These are phyloP conservation scores for Nicotiana tabacum DNA, from an alignment of 257 asterid species.

Conservation along the genomic window DNA sequence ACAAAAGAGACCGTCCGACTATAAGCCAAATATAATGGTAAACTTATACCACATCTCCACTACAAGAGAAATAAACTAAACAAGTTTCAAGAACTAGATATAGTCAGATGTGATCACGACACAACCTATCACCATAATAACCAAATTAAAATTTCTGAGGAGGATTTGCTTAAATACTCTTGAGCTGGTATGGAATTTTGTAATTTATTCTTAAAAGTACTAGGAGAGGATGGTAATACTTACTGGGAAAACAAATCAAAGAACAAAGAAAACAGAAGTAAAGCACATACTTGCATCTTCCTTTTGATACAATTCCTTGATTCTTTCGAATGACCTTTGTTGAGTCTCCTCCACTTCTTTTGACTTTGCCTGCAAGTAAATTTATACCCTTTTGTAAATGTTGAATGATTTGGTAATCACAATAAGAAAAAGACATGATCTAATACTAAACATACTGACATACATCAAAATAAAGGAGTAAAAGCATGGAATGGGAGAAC, in stretches of 20 bases:
- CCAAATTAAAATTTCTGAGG: not conserved
- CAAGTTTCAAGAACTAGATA: not conserved
- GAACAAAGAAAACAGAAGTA: constrained; percentile 8
- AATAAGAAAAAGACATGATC: constrained; percentile 3
- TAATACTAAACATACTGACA: not conserved
- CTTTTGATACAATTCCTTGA: constrained; percentile 51
- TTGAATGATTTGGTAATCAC: constrained; percentile 1
- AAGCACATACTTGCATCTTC: constrained; percentile 60
- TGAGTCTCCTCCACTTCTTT: constrained; percentile 55
- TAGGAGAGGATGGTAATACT: not conserved
- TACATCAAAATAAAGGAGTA: not conserved
- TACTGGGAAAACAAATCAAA: not conserved
- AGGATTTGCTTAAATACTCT: not conserved
- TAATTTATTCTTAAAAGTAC: not conserved
- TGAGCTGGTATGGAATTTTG: not conserved
- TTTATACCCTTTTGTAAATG: not conserved
- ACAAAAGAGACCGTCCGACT: not conserved
- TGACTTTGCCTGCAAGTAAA: constrained; percentile 52
- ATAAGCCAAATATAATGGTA: not conserved
- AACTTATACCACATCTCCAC: not conserved
- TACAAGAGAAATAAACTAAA: not conserved
- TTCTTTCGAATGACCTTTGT: constrained; percentile 40
- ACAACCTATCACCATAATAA: not conserved
- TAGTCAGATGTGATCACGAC: not conserved
- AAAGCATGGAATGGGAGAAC: not conserved